Evolutionary conservation across 1,284 basidiomycete genomes (phyloP), one percentile per base, ranked within the genome.

Genomic region (Moesziomyces aphidis): DNA sequence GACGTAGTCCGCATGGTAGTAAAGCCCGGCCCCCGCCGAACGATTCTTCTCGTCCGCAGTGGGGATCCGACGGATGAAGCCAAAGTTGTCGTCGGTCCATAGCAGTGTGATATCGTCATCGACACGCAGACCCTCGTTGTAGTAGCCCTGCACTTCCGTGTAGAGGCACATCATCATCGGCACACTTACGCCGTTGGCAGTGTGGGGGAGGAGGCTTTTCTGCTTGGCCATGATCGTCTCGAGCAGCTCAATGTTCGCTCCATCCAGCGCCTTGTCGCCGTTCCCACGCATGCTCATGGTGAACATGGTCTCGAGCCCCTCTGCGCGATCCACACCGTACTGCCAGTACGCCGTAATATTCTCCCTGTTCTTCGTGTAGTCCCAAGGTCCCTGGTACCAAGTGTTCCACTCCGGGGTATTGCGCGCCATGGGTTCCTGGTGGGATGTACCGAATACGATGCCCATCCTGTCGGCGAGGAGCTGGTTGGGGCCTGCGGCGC

Each of bases 111-210:
- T 62, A 19, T 70, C 67, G 21, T 70, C 67, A 1, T 56, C 55
- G 5, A 70, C 61, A 24, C 85, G 83, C 85, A 90, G 85, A 4
- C 89, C 90, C 62, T 89, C 86, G 49, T 90, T 89, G 76, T 90
- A 91, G 81, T 90, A 91, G 0, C 88, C 89, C 77, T 90, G 88
- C 22, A 91, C 90, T 76, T 91, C 90, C 81, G 90, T 90, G 73
- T 87, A 45, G 50, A 91, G 85, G 34, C 88, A 87, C 90, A 90
- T 91, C 48, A 90, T 86, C 80, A 91, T 90, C 1, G 83, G 82
- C 46, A 91, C 88, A 3, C 85, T 85, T 10, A 85, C 86, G 61
- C 88, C 88, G 23, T 88, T 84, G 49, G 11, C 22, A 50, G 15
- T 50, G 24, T 56, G 64, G 5, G 65, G 65, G n/a, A 92, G 82